Evolutionary conservation across 1,284 basidiomycete species (phyloP).

Genomic region (Porogramme epimiltina): DNA sequence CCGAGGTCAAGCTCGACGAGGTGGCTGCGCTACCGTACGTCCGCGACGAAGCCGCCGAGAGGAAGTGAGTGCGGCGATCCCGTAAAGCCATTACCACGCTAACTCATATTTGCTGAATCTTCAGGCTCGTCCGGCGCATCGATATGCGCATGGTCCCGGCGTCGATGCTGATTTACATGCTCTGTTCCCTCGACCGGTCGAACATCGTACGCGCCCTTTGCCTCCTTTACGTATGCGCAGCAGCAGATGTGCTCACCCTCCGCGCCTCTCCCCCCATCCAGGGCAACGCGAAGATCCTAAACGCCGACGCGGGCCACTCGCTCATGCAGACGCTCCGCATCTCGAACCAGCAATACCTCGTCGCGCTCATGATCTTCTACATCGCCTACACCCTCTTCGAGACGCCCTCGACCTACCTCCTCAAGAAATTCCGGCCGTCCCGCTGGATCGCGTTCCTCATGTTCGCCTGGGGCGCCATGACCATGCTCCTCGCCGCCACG

Average conservation of each 20-base stretch:
- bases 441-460: conserved; percentile 39
- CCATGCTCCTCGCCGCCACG: conserved; percentile 37
- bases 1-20: not conserved
- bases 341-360: conserved; percentile 34
- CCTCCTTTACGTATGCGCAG: not conserved
- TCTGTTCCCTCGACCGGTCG: conserved; percentile 40
- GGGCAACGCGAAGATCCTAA: conserved; percentile 42
- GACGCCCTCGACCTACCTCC: conserved; percentile 41
- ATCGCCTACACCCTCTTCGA: conserved; percentile 40
- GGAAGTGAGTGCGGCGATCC: not conserved
- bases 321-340: conserved; percentile 35
- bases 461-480: conserved; percentile 44
- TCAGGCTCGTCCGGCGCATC: conserved; percentile 28
- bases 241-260: not conserved
- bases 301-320: conserved; percentile 34
- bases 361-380: conserved; percentile 42
- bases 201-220: conserved; percentile 33
- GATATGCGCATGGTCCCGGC: conserved; percentile 30
- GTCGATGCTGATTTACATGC: conserved; percentile 38
- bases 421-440: conserved; percentile 43
- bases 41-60: not conserved
- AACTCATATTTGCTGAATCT: too few relatives aligned
- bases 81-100: not conserved
- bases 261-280: conserved; percentile 6
- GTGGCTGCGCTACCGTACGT: not conserved